Conservation (phyloP, 2,329 filamentous ascomycete species). For the Apiospora marii region DNA sequence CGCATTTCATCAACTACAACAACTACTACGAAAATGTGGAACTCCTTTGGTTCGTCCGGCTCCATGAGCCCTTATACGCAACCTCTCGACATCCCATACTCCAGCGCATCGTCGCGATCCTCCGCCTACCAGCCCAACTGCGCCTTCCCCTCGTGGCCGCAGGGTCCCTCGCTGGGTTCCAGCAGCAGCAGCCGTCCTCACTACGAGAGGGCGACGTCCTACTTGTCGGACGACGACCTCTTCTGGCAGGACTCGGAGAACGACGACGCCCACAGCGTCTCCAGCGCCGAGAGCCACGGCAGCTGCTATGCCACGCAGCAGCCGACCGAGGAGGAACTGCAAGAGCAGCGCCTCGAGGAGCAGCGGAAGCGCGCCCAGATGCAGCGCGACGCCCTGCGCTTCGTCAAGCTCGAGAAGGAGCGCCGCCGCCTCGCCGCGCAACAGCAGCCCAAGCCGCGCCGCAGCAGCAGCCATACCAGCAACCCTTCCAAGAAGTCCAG, state of each 20-base stretch:
- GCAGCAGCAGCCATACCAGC: constrained; percentile 36
- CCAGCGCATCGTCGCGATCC: constrained; percentile 40
- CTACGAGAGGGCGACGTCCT: constrained; percentile 59
- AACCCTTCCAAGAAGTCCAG: constrained; percentile 50
- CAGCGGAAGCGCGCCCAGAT: constrained; percentile 59
- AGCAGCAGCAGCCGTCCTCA: constrained; percentile 29
- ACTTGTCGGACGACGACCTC: constrained; percentile 70
- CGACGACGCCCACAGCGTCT: constrained; percentile 57
- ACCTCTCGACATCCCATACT: constrained; percentile 43
- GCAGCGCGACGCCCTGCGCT: constrained; percentile 61
- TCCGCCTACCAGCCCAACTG: constrained; percentile 44
- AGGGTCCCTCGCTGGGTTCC: constrained; percentile 45
- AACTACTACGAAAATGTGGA: constrained; percentile 38
- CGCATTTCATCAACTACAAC: constrained; percentile 19
- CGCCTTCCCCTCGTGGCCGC: constrained; percentile 54
- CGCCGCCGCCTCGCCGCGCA: constrained; percentile 51
- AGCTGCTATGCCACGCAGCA: constrained; percentile 49
- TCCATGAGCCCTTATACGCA: constrained; percentile 44
- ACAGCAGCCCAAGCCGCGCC: constrained; percentile 45
- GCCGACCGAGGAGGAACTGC: constrained; percentile 51
- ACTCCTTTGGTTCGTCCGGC: constrained; percentile 47
- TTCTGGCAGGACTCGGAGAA: constrained; percentile 56
- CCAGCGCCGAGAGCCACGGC: constrained; percentile 38
- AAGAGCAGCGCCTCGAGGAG: constrained; percentile 58
- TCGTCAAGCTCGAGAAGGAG: constrained; percentile 63